Evolutionary conservation across 2,329 filamentous ascomycete genomes (phyloP), one percentile per base, ranked within the genome.

Genomic region (Cryphonectria naterciae): DNA sequence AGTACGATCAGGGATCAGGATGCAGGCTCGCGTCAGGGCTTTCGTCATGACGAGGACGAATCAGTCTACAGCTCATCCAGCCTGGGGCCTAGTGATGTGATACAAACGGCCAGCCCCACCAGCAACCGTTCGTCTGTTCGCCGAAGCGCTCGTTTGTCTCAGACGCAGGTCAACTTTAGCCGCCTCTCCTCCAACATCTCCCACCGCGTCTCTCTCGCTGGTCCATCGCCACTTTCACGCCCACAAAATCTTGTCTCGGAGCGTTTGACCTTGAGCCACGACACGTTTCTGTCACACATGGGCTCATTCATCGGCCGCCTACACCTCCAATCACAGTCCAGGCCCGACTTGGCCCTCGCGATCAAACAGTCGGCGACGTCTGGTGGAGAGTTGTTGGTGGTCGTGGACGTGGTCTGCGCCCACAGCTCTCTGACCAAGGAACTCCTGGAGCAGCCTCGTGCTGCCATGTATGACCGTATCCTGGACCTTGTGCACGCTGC

Each of bases 281-380:
- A 98, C 81, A 89, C 89, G 10, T 97, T 98, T 77, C 84, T 99
- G 68, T 96, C 95, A 8, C 92, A 95, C 77, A 88, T 99, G 67
- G 95, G 93, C 66, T 97, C 94, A 5, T 97, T 98, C 79, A 95
- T 98, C 78, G 96, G 96, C 22, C 86, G 89, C 52, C 87, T 98
- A 69, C 94, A 98, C 80, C 85, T 98, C 72, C 94, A 98, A 79
- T 96, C 95, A n/a, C 92, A 96, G 73, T 96, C 94, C 10, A 92
- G 94, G 11, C 89, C 92, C 1, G 94, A 97, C 79, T 86, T 98
- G 65, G 89, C 94, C 43, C 83, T 91, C 15, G 94, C 93, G 22
- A 95, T 97, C 64, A 91, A 93, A 78, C 91, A 95, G 78, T 93
- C 95, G 11, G 93, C 95, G 13, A 86, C 89, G 10, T 94, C 95